Conservation (phyloP, 2,329 filamentous ascomycete species). For the Exophiala bonariae region DNA sequence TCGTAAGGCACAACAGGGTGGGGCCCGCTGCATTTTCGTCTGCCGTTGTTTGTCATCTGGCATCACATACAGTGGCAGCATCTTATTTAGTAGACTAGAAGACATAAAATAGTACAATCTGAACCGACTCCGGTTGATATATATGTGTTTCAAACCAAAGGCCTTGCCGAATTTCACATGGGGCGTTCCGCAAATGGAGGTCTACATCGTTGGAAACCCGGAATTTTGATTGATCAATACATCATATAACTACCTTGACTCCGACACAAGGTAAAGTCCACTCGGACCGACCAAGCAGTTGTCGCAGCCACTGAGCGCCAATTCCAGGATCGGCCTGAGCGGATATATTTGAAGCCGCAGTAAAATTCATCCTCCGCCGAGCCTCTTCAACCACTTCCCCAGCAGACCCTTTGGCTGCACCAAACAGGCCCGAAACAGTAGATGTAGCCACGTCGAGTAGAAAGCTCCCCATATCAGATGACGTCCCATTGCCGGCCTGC, state of each 20-base stretch:
- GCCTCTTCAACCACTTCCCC: constrained; percentile 53
- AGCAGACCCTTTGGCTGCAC: constrained; percentile 52
- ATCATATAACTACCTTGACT: constrained; percentile 54
- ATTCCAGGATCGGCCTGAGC: constrained; percentile 64
- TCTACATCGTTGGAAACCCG: too few relatives aligned
- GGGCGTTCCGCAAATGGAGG: too few relatives aligned
- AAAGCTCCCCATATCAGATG: constrained; percentile 38
- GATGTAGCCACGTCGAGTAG: constrained; percentile 59
- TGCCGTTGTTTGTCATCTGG: constrained; percentile 13
- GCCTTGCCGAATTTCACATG: too few relatives aligned
- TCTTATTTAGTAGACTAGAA: constrained; percentile 21
- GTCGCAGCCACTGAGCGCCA: constrained; percentile 83
- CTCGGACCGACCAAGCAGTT: constrained; percentile 76
- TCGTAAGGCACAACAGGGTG: background rate
- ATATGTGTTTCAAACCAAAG: too few relatives aligned
- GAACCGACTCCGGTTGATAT: constrained; percentile 2
- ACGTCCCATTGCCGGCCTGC: constrained; percentile 35
- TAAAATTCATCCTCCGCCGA: constrained; percentile 46
- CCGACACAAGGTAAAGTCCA: constrained; percentile 92
- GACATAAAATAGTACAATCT: constrained; percentile 12
- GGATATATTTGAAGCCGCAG: constrained; percentile 19
- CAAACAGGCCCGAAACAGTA: constrained; percentile 67
- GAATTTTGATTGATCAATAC: background rate
- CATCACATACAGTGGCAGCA: constrained; percentile 1
- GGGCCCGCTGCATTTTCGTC: background rate